Base-by-base conservation (phyloP, 768 basidiomycete species). In the Tylopilus cervinicoccineus region DNA sequence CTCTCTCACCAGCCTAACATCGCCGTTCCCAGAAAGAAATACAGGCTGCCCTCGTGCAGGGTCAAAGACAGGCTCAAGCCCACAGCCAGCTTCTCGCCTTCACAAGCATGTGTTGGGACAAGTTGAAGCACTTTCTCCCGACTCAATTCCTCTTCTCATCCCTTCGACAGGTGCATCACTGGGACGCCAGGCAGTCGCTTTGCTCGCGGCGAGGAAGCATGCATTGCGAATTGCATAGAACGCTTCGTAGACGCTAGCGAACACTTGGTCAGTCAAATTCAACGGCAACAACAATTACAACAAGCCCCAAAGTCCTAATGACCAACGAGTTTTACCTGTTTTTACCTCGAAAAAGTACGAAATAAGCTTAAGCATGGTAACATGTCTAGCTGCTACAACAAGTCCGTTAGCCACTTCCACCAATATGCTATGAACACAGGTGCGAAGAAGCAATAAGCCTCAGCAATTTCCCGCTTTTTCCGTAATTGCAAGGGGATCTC, bases 71-170 rank as follows among this genome's bases (percentile, higher is more conserved):
- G 64, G 80, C 83, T 2, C 85, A 88, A 70, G 86, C 87, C 37
- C 75, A 91, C 57, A 71, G 78, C 22, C 72, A 78, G 24, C 83
- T 93, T 36, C 91, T 92, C 53, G 79, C 74, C 42, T 76, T 93
- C 55, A 93, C 93, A 16, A 78, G 78, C 59, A 82, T 83, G 70
- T 93, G 92, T 66, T 94, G 92, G 90, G 88, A 93, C 74, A 92
- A 94, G 91, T 93, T 53, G 53, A 60, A 65, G 80, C 74, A 43
- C 17, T 14, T 31, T 31, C 37, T 43, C 11, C 24, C 20, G 26
- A 6, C 4, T 13, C 13, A 20, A 3, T 14, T 24, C 4, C 38
- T 14, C 19, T 8, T 45, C 56, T 64, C 43, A 56, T 47, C n/a
- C 8, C 50, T 36, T 48, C 32, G 39, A 50, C 54, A 93, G 91